Base-by-base conservation (phyloP, 768 basidiomycete genomes). In the Lyophyllum semitale region DNA sequence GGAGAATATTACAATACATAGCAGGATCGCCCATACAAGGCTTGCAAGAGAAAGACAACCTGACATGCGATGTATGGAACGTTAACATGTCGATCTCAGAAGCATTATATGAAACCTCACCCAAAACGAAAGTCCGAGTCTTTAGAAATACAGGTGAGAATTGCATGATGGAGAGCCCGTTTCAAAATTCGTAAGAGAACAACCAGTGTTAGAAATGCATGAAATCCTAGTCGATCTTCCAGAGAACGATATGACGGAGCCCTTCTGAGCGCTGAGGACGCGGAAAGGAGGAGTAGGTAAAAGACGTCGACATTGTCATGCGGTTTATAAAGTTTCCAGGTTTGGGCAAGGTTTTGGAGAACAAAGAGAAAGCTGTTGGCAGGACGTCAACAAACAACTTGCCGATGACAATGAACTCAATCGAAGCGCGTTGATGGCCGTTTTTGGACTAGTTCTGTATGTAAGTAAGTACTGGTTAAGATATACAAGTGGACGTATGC, bases 1-100 rank as follows among this genome's bases (percentile, higher is more conserved):
- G 30, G 71, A 56, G 54, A 73, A 84, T 2, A 77, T 59, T 49
- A 78, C 71, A 11, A 83, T 63, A 46, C 70, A 83, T 30, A 84
- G 63, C 48, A 83, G 55, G 17, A 76, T 65, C 30, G 74, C 72
- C 80, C 81, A 85, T 38, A 81, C 47, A 54, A 85, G 71, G 62
- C 77, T 75, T 17, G 78, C 57, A 51, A 78, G 38, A 33, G 74
- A 68, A 33, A 80, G 76, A 51, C 73, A 69, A 1, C 71, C 84
- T 85, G 25, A 30, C 30, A 42, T 42, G 22, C 23, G 33, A 37
- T 0, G 17, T 40, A 17, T 35, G n/a, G 4, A 9, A 38, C 22
- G 26, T 44, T 18, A 42, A 18, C 9, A 22, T 20, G n/a, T 27
- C 4, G 15, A 15, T 26, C 1, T 32, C 8, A 13, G 4, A 23